Evolutionary conservation across 805 yeast genomes (phyloP).

Genomic region (Ogataea parapolymorpha): DNA sequence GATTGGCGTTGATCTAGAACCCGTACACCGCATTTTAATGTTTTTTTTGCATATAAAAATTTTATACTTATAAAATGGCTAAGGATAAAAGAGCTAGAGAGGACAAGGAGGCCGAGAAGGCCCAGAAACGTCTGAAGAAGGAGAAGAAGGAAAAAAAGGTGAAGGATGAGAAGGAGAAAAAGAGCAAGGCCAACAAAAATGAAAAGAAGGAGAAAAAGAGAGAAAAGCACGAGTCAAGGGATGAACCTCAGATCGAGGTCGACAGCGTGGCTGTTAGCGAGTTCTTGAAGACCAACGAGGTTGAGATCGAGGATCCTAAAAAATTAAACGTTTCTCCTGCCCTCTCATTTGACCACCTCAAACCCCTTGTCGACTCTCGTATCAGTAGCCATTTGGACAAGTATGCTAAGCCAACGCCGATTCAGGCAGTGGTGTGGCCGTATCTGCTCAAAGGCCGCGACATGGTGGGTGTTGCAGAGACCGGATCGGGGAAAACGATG

Average conservation of each 20-base stretch:
- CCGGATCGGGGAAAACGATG: slow-evolving; percentile 97
- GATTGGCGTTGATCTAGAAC: slow-evolving; percentile 10
- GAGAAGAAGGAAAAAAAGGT: slow-evolving; percentile 31
- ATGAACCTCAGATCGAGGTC: slow-evolving; percentile 1
- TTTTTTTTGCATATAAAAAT: slow-evolving; percentile 9
- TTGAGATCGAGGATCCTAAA: slow-evolving; percentile 69
- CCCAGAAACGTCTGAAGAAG: slow-evolving; percentile 21
- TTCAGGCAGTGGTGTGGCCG: slow-evolving; percentile 95
- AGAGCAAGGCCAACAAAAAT: slow-evolving; percentile 30
- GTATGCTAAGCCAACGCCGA: slow-evolving; percentile 92
- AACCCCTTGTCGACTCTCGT: slow-evolving; percentile 44
- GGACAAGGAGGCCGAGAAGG: slow-evolving; percentile 26
- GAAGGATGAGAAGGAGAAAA: slow-evolving; percentile 26
- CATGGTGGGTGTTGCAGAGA: slow-evolving; percentile 96
- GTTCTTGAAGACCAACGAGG: slow-evolving; percentile 70
- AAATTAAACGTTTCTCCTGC: slow-evolving; percentile 60
- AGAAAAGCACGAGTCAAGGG: slow-evolving; percentile 27
- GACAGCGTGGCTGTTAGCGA: slow-evolving; percentile 55
- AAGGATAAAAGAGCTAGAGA: slow-evolving; percentile 23
- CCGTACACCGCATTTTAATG: slow-evolving; percentile 4
- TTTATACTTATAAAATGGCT: slow-evolving; percentile 19
- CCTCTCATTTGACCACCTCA: slow-evolving; percentile 58
- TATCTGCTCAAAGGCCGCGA: slow-evolving; percentile 73
- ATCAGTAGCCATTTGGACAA: slow-evolving; percentile 60
- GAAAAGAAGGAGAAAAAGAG: slow-evolving; percentile 32